Evolutionary conservation across 169 alveolate species (phyloP).

Genomic region (Plasmodium vivax): DNA sequence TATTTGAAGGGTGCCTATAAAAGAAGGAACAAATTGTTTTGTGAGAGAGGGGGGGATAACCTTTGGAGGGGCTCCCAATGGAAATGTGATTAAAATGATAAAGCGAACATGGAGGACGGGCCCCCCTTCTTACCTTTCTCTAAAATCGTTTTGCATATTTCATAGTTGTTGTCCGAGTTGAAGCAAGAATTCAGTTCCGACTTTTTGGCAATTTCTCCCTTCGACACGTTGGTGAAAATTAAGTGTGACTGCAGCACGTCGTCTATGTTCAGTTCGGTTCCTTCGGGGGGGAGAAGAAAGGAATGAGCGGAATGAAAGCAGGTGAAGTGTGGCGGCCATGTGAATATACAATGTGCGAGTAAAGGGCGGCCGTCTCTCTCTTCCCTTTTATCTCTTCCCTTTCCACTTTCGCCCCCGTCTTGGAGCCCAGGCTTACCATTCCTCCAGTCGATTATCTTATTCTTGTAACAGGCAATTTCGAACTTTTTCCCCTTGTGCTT

Average conservation of each 20-base stretch:
- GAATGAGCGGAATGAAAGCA: not conserved
- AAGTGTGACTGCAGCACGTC: slow-evolving; percentile 94
- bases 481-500: slow-evolving; percentile 91
- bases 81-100: not conserved
- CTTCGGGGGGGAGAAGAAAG: slow-evolving; percentile 62
- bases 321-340: not conserved
- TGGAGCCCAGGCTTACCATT: slow-evolving; percentile 57
- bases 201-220: slow-evolving; percentile 94
- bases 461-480: slow-evolving; percentile 98
- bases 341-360: not conserved
- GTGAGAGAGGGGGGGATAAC: not conserved
- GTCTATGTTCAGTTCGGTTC: slow-evolving; percentile 92
- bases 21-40: not conserved
- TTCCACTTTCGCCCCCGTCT: not conserved
- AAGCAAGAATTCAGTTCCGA: slow-evolving; percentile 91
- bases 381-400: slow-evolving; percentile 22
- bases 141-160: slow-evolving; percentile 92
- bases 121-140: slow-evolving; percentile 89
- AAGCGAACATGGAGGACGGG: not conserved
- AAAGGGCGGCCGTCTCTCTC: not conserved
- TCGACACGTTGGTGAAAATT: slow-evolving; percentile 94
- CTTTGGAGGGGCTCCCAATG: slow-evolving; percentile 69
- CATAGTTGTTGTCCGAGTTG: slow-evolving; percentile 87
- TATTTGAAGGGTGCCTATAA: slow-evolving; percentile 88
- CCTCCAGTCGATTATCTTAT: slow-evolving; percentile 96